Evolutionary conservation across 495 filamentous ascomycete genomes (phyloP).

Genomic region (Tetracladium marchalianum): DNA sequence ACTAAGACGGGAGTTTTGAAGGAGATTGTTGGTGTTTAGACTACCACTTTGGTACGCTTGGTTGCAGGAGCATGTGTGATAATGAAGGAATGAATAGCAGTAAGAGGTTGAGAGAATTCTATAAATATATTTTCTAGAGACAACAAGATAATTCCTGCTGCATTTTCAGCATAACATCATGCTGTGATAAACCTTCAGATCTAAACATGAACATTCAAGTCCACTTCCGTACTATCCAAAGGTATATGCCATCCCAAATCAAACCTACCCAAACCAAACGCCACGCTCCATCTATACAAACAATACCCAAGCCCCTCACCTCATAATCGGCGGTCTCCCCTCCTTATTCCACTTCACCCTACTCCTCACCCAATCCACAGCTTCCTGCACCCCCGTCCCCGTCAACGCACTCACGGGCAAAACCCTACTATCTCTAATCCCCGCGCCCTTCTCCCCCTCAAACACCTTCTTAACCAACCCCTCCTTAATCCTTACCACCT

Average conservation of each 20-base stretch:
- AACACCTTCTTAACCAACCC: conserved; percentile 88
- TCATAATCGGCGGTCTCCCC: conserved; percentile 82
- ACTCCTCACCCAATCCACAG: conserved; percentile 88
- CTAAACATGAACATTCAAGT: no score
- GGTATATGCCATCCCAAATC: not conserved
- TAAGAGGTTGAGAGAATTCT: not conserved
- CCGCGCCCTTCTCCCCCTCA: conserved; percentile 79
- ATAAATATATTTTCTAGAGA: no score
- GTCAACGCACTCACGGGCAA: conserved; percentile 85
- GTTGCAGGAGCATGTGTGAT: no score
- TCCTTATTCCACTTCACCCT: conserved; percentile 96
- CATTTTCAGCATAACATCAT: no score
- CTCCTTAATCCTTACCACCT: conserved; percentile 95
- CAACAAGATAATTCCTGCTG: no score
- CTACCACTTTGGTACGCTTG: no score
- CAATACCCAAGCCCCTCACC: conserved; percentile 31
- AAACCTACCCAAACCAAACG: not conserved
- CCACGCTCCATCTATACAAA: no score
- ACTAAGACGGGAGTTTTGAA: conserved; percentile 12
- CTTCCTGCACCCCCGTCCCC: conserved; percentile 85
- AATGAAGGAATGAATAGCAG: not conserved
- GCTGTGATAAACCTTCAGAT: no score
- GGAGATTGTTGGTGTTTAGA: conserved; percentile 5
- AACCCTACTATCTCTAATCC: conserved; percentile 81
- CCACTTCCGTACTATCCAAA: no score